phyloP scores from a whole-genome alignment of 2,329 filamentous ascomycete species.

The Aspergillus clavatus region DNA sequence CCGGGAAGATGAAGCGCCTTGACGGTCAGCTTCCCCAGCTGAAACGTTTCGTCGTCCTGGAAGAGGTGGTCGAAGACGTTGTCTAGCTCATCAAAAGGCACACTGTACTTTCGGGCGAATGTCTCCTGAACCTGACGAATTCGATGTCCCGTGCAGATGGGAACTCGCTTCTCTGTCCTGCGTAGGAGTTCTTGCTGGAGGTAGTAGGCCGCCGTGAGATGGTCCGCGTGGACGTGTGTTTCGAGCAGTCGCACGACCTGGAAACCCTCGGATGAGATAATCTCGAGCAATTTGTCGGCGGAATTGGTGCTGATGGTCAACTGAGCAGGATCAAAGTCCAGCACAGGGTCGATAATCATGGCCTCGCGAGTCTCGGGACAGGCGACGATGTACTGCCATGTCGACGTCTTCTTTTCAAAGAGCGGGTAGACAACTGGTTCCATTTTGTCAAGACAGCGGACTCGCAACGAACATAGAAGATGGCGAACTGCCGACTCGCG shows the following conservation, averaged over 20 bases:
- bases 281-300: constrained; percentile 48
- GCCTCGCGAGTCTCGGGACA: constrained; percentile 46
- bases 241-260: constrained; percentile 50
- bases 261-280: constrained; percentile 43
- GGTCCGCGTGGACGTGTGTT: constrained; percentile 58
- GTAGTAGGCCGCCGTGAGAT: constrained; percentile 55
- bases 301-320: constrained; percentile 44
- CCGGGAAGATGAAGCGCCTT: constrained; percentile 54
- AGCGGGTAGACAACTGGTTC: constrained; percentile 38
- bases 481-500: too few species aligned
- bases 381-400: constrained; percentile 58
- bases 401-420: constrained; percentile 44
- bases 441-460: too few species aligned
- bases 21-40: constrained; percentile 45
- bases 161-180: constrained; percentile 29
- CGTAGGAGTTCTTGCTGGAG: constrained; percentile 44
- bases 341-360: constrained; percentile 56
- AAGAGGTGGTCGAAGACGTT: constrained; percentile 52
- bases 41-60: constrained; percentile 51
- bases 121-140: constrained; percentile 50
- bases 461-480: too few species aligned
- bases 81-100: constrained; percentile 42
- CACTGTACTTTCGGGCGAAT: constrained; percentile 48
- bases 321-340: constrained; percentile 48
- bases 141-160: constrained; percentile 54